A percentile compares a stretch with the other conserved stretches of the same genome.
phyloP scores from a whole-genome alignment of 768 basidiomycete genomes.

The Suillus spraguei region DNA sequence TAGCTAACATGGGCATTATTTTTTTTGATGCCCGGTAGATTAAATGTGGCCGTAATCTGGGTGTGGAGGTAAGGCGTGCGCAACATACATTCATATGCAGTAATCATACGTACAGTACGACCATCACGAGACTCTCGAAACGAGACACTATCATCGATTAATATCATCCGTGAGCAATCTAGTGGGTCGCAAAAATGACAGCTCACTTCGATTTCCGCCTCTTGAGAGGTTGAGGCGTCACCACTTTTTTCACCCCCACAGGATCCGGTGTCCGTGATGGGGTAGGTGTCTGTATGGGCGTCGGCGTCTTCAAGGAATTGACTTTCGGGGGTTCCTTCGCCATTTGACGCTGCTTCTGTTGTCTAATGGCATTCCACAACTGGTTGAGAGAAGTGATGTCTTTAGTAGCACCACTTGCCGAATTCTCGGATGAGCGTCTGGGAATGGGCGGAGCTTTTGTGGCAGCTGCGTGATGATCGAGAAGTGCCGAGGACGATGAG shows the following conservation, averaged over 20 bases:
- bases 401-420: conserved; percentile 20
- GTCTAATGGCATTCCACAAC: conserved; percentile 68
- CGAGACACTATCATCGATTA: conserved; percentile 50
- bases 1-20: conserved; percentile 78
- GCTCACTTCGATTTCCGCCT: conserved; percentile 69
- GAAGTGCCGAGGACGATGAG: conserved; percentile 21
- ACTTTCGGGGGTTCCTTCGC: conserved; percentile 71
- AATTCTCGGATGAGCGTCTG: conserved; percentile 16
- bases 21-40: conserved; percentile 68
- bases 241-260: conserved; percentile 27
- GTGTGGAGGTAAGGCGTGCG: conserved; percentile 26
- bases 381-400: conserved; percentile 47
- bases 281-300: conserved; percentile 15
- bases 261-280: conserved; percentile 30
- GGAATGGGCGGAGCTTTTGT: conserved; percentile 26
- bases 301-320: conserved; percentile 55
- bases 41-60: conserved; percentile 68
- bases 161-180: neutral
- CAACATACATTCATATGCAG: conserved; percentile 17
- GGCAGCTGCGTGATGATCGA: conserved; percentile 16
- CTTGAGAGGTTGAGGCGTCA: conserved; percentile 44
- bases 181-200: conserved; percentile 14
- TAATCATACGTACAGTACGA: conserved; percentile 42
- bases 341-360: conserved; percentile 66
- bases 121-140: conserved; percentile 75